Conservation (phyloP, 306 rosid species). For the Ziziphus jujuba region DNA sequence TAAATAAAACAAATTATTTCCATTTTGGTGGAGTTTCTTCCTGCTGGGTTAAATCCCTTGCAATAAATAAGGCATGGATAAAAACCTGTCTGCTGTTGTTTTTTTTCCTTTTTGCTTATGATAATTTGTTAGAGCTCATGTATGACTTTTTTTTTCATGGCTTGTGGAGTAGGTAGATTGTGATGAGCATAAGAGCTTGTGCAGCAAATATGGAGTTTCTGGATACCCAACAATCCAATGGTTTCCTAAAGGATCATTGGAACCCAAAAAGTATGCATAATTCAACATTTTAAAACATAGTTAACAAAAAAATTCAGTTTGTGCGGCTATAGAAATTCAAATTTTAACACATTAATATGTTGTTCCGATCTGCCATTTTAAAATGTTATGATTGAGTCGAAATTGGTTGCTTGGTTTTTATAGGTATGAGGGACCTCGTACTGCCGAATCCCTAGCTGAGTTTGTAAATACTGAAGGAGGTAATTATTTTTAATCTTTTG, state of each 20-base stretch:
- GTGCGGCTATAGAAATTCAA: constrained; percentile 47
- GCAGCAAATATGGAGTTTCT: constrained; percentile 70
- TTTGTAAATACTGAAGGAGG: constrained; percentile 77
- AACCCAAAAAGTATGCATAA: constrained; percentile 67
- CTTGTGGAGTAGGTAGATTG: constrained; percentile 54
- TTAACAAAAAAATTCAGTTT: constrained; percentile 42
- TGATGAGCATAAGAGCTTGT: constrained; percentile 77
- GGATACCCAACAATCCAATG: constrained; percentile 85
- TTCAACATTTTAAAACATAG: not conserved
- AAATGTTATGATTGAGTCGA: not conserved
- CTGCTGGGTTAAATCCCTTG: not conserved
- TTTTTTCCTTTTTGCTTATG: not conserved
- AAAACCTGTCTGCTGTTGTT: not conserved
- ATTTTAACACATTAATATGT: not conserved
- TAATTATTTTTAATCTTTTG: constrained; percentile 26
- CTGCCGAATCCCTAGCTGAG: constrained; percentile 72
- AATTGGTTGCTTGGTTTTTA: not conserved
- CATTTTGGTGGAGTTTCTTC: not conserved
- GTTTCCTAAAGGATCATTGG: constrained; percentile 83
- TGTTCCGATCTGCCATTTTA: not conserved
- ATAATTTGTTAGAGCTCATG: not conserved
- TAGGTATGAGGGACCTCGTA: constrained; percentile 75
- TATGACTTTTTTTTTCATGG: not conserved
- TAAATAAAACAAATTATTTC: not conserved
- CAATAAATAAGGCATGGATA: not conserved